These are phyloP conservation scores for Boletus rufocinnamomeus DNA, from an alignment of 768 basidiomycete genomes.

Conservation along the genomic window DNA sequence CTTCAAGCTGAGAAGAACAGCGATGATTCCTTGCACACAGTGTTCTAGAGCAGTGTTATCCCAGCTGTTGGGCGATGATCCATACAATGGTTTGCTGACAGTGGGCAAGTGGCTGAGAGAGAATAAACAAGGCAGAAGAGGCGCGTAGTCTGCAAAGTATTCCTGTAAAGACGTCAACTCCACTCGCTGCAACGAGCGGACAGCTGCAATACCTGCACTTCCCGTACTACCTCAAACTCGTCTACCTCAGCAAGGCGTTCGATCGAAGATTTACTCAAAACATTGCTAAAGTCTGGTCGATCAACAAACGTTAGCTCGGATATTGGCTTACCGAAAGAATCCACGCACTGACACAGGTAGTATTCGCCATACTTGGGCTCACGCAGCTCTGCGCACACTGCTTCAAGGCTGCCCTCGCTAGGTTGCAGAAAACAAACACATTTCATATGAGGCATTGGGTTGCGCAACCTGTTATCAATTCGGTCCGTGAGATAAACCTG, in stretches of 20 bases:
- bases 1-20: constrained; percentile 90
- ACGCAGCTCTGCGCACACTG: constrained; percentile 78
- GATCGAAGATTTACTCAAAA: constrained; percentile 84
- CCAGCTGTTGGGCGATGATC: constrained; percentile 72
- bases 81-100: constrained; percentile 64
- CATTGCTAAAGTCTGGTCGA: constrained; percentile 88
- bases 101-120: constrained; percentile 80
- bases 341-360: constrained; percentile 97
- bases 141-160: constrained; percentile 96
- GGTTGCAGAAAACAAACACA: constrained; percentile 93
- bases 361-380: constrained; percentile 98
- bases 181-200: background rate
- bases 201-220: constrained; percentile 77
- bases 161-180: constrained; percentile 54
- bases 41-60: constrained; percentile 70
- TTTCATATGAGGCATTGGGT: constrained; percentile 94
- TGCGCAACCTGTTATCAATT: constrained; percentile 91
- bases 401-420: constrained; percentile 78
- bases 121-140: constrained; percentile 83
- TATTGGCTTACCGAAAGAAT: constrained; percentile 36
- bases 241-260: constrained; percentile 93
- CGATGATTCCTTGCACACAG: constrained; percentile 78
- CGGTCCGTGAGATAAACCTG: constrained; percentile 98
- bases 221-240: constrained; percentile 93
- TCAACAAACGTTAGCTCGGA: constrained; percentile 18